phyloP scores from a whole-genome alignment of 768 basidiomycete species.

The Tylopilus intermedius region DNA sequence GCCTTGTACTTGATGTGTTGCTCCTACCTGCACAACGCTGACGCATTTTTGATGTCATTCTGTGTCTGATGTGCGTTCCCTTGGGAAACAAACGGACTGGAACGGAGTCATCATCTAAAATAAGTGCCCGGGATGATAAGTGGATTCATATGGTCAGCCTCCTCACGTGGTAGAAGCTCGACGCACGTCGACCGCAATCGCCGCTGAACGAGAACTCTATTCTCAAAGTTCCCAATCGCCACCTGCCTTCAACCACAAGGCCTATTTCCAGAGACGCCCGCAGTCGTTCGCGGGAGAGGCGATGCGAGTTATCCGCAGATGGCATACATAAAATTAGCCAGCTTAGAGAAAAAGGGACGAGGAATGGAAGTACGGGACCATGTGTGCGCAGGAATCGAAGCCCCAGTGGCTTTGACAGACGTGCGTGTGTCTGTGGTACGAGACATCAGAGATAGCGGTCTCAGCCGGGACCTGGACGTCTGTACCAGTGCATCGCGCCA shows the following conservation, averaged over 20 bases:
- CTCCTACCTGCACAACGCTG: too few relatives aligned
- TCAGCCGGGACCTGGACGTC: neutral
- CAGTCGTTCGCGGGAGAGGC: neutral
- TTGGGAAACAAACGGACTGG: conserved; percentile 1
- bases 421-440: neutral
- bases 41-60: too few relatives aligned
- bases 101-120: neutral
- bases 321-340: neutral
- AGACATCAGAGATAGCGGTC: neutral
- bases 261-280: conserved; percentile 12
- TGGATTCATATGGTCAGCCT: neutral
- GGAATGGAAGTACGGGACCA: conserved; percentile 1
- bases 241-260: conserved; percentile 4
- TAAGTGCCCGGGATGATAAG: neutral
- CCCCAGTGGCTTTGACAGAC: neutral
- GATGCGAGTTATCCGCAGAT: neutral
- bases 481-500: neutral
- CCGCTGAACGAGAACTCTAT: conserved; percentile 16
- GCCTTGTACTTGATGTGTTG: too few relatives aligned
- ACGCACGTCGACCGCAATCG: conserved; percentile 1
- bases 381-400: conserved; percentile 7
- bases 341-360: neutral
- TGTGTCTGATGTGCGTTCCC: neutral
- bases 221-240: neutral
- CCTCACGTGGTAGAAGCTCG: conserved; percentile 18